Percentiles rank a stretch among this genome's conserved stretches.
phyloP scores from a whole-genome alignment of 2,329 filamentous ascomycete species.

The Aspergillus ibericus region DNA sequence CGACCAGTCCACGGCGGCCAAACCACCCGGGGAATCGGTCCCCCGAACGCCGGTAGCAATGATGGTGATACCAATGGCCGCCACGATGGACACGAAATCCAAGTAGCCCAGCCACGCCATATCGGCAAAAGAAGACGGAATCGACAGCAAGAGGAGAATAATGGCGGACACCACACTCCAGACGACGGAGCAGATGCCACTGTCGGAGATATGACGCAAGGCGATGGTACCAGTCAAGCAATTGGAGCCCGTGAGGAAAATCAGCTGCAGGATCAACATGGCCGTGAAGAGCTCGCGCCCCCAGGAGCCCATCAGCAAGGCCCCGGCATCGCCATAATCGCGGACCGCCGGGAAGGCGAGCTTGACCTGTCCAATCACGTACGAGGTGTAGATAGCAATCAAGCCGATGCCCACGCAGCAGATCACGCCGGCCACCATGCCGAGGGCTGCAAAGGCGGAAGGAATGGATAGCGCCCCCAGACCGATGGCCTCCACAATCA shows the following conservation, averaged over 20 bases:
- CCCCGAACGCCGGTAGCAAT: constrained; percentile 33
- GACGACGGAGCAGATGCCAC: constrained; percentile 36
- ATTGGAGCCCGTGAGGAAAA: constrained; percentile 46
- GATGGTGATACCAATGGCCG: constrained; percentile 34
- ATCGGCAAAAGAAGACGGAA: constrained; percentile 34
- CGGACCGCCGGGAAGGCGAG: constrained; percentile 38
- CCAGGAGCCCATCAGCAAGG: constrained; percentile 42
- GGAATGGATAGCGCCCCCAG: constrained; percentile 48
- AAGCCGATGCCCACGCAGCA: constrained; percentile 39
- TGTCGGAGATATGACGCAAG: constrained; percentile 41
- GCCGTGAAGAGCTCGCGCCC: constrained; percentile 42
- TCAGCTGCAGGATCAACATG: constrained; percentile 45
- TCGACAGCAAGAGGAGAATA: constrained; percentile 31
- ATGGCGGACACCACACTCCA: constrained; percentile 45
- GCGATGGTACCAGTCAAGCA: constrained; percentile 49
- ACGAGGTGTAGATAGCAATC: constrained; percentile 44
- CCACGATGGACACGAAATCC: constrained; percentile 34
- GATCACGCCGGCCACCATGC: constrained; percentile 48
- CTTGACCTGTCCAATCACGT: constrained; percentile 42
- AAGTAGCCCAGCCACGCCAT: constrained; percentile 35
- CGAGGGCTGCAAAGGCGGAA: constrained; percentile 45
- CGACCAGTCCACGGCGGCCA: constrained; percentile 16
- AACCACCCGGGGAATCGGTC: constrained; percentile 15
- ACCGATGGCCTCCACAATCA: constrained; percentile 53
- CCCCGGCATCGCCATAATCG: constrained; percentile 47